Percentiles rank a stretch among this genome's conserved stretches.
phyloP scores from a whole-genome alignment of 1,284 basidiomycete genomes.

The Ganoderma multipileum region DNA sequence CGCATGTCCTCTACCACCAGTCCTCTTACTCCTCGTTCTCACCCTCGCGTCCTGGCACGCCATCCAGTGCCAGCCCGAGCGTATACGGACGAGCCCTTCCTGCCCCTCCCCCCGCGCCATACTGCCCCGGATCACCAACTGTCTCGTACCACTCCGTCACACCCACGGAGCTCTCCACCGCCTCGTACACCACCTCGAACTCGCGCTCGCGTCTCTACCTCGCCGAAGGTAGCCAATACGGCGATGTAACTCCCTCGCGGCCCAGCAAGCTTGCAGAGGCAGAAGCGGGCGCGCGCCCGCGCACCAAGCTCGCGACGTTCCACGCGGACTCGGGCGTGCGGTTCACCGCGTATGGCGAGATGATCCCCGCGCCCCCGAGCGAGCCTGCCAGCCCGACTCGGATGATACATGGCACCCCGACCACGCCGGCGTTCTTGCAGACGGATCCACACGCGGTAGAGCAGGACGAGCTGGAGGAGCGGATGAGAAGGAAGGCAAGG shows the following conservation, averaged over 20 bases:
- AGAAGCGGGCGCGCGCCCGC: not conserved
- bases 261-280: not conserved
- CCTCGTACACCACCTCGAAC: not conserved
- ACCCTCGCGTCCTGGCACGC: not conserved
- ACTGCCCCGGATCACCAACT: not conserved
- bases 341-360: conserved; percentile 12
- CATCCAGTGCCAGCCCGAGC: not conserved
- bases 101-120: not conserved
- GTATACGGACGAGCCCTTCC: not conserved
- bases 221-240: not conserved
- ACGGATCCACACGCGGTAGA: not conserved
- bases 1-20: not conserved
- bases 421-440: not conserved
- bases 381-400: not conserved
- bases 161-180: not conserved
- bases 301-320: conserved; percentile 10
- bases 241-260: not conserved
- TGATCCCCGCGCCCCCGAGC: not conserved
- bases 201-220: not conserved
- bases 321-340: conserved; percentile 19
- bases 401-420: not conserved
- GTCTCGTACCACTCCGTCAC: not conserved
- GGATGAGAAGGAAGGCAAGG: not conserved
- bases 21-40: not conserved
- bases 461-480: conserved; percentile 1